Evolutionary conservation across 352 stramenopile genomes (phyloP).

Genomic region (Elongisporangium senticosum): DNA sequence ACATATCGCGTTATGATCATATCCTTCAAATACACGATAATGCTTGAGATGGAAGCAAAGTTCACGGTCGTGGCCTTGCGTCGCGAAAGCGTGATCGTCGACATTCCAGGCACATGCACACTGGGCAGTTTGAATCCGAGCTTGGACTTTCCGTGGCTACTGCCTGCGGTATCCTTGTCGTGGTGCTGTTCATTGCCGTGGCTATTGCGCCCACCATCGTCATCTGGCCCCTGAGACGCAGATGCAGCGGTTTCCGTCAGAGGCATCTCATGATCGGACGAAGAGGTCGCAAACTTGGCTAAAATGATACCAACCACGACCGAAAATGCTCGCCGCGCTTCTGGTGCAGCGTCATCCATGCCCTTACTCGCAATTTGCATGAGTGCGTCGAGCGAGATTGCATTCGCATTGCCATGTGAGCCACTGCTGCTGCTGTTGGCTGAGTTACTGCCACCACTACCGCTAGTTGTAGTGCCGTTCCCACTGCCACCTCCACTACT

Average conservation of each 20-base stretch:
- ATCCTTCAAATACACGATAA: constrained; percentile 79
- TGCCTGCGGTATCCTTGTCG: constrained; percentile 10
- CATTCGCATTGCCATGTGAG: constrained; percentile 3
- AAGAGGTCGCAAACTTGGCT: constrained; percentile 59
- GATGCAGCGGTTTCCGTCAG: constrained; percentile 16
- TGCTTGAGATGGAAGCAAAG: constrained; percentile 70
- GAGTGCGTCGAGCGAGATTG: constrained; percentile 36
- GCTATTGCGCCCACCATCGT: constrained; percentile 12
- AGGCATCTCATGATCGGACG: constrained; percentile 37
- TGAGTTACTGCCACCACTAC: constrained; percentile 10
- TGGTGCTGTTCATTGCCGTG: constrained; percentile 2
- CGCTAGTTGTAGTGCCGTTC: neutral
- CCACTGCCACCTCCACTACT: constrained; percentile 12
- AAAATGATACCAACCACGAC: constrained; percentile 73
- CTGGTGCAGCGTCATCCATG: constrained; percentile 66
- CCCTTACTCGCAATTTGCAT: constrained; percentile 66
- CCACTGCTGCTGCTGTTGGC: constrained; percentile 5
- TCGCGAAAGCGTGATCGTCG: constrained; percentile 47
- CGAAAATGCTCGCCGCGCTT: constrained; percentile 52
- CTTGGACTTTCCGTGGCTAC: constrained; percentile 37
- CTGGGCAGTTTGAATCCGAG: constrained; percentile 60
- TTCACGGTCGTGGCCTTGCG: constrained; percentile 52
- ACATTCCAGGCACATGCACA: constrained; percentile 58
- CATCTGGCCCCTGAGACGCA: neutral
- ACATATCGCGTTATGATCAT: constrained; percentile 59